phyloP scores from a whole-genome alignment of 2,329 filamentous ascomycete genomes.

The Aureobasidium musti region DNA sequence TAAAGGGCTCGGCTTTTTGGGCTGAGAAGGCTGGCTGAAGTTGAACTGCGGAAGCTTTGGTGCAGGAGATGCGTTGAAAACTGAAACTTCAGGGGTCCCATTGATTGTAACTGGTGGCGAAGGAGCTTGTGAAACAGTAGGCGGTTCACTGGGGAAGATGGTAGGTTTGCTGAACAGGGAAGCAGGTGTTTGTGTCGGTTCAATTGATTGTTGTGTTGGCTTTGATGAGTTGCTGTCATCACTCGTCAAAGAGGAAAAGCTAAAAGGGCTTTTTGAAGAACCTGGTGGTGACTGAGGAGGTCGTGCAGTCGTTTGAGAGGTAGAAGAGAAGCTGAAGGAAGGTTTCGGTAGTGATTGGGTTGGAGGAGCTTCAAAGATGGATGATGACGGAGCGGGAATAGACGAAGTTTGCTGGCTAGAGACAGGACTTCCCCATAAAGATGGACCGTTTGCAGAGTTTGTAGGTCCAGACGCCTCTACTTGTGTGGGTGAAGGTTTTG shows the following conservation, averaged over 20 bases:
- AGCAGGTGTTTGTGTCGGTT: not conserved
- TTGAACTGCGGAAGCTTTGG: conserved; percentile 29
- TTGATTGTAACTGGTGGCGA: not conserved
- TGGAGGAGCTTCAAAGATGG: not conserved
- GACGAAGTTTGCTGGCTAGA: not conserved
- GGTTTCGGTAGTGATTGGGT: not conserved
- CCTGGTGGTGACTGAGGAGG: not conserved
- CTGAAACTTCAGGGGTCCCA: not conserved
- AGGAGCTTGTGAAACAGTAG: not conserved
- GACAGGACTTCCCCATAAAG: not conserved
- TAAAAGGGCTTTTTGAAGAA: conserved; percentile 6
- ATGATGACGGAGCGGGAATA: not conserved
- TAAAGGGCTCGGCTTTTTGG: conserved; percentile 41
- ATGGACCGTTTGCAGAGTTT: not conserved
- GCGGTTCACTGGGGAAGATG: not conserved
- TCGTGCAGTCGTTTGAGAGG: not conserved
- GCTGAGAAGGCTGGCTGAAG: conserved; percentile 33
- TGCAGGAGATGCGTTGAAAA: not conserved
- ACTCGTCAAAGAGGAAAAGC: not conserved
- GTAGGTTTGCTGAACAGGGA: not conserved
- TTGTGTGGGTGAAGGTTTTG: not conserved
- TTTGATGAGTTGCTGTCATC: not conserved
- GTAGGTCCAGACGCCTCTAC: not conserved
- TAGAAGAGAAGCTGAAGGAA: conserved; percentile 27
- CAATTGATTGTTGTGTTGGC: conserved; percentile 3